A percentile compares a stretch with the other conserved stretches of the same genome.
Conservation (phyloP, 2,329 filamentous ascomycete genomes). For the Claviceps sorghi region DNA sequence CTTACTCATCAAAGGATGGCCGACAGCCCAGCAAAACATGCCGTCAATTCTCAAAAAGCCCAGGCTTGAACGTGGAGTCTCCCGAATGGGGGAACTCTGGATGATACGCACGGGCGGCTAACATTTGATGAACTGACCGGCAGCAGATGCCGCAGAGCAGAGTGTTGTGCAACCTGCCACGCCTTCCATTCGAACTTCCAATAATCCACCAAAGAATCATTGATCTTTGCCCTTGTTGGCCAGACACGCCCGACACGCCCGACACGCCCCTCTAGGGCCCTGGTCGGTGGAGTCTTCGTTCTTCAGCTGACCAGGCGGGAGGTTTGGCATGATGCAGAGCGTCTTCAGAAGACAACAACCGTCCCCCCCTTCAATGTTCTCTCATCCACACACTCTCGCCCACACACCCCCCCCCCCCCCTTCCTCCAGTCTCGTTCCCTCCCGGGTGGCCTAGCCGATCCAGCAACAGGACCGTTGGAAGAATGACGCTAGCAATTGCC, state of each 20-base stretch:
- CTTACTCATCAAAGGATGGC: background rate
- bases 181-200: conserved; percentile 3
- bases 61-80: too few relatives aligned
- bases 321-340: background rate
- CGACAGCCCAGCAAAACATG: background rate
- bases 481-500: conserved; percentile 5
- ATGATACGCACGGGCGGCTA: background rate
- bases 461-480: conserved; percentile 7
- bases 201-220: background rate
- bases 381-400: background rate
- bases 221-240: background rate
- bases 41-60: too few relatives aligned
- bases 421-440: background rate
- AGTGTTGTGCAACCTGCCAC: background rate
- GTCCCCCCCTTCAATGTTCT: background rate
- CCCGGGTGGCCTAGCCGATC: conserved; percentile 1
- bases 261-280: background rate
- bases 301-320: conserved; percentile 5
- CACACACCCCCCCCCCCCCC: background rate
- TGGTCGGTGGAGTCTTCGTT: conserved; percentile 1
- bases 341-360: background rate
- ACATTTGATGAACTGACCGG: background rate
- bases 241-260: too few relatives aligned
- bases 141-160: background rate
- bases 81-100: background rate